Evolutionary conservation across 78 protist genomes (phyloP), one percentile per base, ranked within the genome.

Genomic region (Blattamonas nauphoetae): DNA sequence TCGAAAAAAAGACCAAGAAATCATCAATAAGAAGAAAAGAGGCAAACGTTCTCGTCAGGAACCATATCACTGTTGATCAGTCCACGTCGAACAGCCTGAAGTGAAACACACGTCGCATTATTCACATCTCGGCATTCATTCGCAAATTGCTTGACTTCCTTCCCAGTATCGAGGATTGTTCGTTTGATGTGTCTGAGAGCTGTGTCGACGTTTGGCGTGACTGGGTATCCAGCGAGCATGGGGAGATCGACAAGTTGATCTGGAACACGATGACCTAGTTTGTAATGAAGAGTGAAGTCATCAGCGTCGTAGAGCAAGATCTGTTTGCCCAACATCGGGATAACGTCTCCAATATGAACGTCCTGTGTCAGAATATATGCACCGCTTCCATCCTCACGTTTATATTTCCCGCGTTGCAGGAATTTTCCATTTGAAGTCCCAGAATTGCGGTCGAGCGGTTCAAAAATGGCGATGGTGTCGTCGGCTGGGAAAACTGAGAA

Each of bases 401-500:
- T 55, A 21, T 55, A 55, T 55, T 84, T 84, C 80, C 32, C 41
- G 21, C 89, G 33, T 6, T 35, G 4, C 3, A 87, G 44, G 87
- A 87, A 87, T 0, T 79, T 33, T 42, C 89, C 87, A 5, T 44
- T 41, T 43, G 2, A 1, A 2, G 41, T 42, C 1, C 89, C 89
- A 64, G 89, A 79, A 2, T 79, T 79, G 6, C 71, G 63, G 34
- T 2, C 45, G 33, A 46, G 41, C 21, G 63, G 42, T 90, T 93
- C 95, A 45, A 80, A 90, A 45, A 93, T 34, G 0, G 86, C 0
- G 38, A 93, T 34, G 46, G 92, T 86, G 88, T 88, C 90, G 82
- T 91, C 93, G 2, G 93, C 77, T 5, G 86, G 89, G 89, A 11
- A 85, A 90, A 41, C 89, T 45, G 88, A 36, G n/a, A 93, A 46